Percentiles rank a stretch among this genome's conserved stretches.
Conservation (phyloP, 305 asterid genomes). For the Fraxinus nigra region DNA sequence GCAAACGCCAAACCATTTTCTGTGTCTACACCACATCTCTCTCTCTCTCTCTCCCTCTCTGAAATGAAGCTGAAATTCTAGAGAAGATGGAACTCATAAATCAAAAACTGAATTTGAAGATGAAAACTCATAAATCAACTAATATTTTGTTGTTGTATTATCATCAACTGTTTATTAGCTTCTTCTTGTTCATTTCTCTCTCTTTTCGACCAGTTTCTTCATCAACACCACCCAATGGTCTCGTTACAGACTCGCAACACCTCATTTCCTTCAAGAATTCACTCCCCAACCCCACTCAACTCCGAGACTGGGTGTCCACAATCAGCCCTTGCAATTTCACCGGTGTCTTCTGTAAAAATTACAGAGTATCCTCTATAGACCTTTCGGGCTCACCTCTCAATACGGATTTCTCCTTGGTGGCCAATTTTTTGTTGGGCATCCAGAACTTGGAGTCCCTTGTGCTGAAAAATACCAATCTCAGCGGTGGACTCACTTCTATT, state of each 20-base stretch:
- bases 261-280: neutral
- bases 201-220: neutral
- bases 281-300: neutral
- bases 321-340: slow-evolving; percentile 56
- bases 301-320: slow-evolving; percentile 44
- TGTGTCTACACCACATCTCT: neutral
- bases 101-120: neutral
- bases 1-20: neutral
- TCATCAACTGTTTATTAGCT: neutral
- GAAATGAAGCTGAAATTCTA: neutral
- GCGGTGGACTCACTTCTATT: slow-evolving; percentile 49
- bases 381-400: slow-evolving; percentile 45
- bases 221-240: neutral
- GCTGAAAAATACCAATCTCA: slow-evolving; percentile 49
- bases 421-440: slow-evolving; percentile 44
- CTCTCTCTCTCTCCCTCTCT: neutral
- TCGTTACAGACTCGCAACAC: neutral
- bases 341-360: slow-evolving; percentile 62
- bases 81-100: neutral
- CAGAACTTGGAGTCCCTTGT: slow-evolving; percentile 54
- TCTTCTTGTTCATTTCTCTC: neutral
- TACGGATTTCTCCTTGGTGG: slow-evolving; percentile 51
- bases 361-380: slow-evolving; percentile 61
- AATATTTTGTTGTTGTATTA: neutral
- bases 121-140: neutral